Evolutionary conservation across 306 rosid genomes (phyloP), one percentile per base, ranked within the genome.

Genomic region (Notholithocarpus densiflorus): DNA sequence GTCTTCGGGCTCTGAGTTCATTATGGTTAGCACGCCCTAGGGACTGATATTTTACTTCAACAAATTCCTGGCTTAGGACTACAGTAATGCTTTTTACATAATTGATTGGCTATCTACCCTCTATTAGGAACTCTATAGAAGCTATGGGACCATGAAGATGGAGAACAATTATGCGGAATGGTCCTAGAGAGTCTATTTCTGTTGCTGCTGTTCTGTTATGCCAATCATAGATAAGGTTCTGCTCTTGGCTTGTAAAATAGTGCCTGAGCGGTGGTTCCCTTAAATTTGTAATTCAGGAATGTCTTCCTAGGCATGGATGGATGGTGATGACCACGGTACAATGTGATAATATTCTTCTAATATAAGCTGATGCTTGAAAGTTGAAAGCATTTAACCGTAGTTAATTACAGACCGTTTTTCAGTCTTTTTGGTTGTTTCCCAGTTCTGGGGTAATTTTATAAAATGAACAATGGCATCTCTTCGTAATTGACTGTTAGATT

Each of bases 11-110:
- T 11, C 94, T 94, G 32, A 89, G 96, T 85, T 92, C 98, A 5
- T 75, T 94, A 52, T 94, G 98, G 98, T 77, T 85, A 82, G 97
- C 98, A 0, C 93, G 96, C 5, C 98, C 97, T 2, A 85, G 85
- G 73, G 92, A 84, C 40, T 80, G 74, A 82, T 56, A 26, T 71
- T 45, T 13, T 57, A 2, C 5, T 43, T 52, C 69, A 7, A 4
- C 60, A 48, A 20, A 6, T 26, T 72, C 37, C 23, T 11, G 56
- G 59, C 19, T 9, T 62, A 26, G 66, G 60, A 77, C 61, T 20
- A 60, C 69, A 18, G 19, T 18, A 6, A 40, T 23, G 55, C 74
- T 70, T 70, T 10, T 40, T 5, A 45, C 54, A 26, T 19, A 40
- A 71, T 66, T 48, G 48, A 21, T 77, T 5, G 18, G 76, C 24